These are phyloP conservation scores for Xylariaceae sp. DNA, from an alignment of 2,329 filamentous ascomycete species.

Conservation along the genomic window DNA sequence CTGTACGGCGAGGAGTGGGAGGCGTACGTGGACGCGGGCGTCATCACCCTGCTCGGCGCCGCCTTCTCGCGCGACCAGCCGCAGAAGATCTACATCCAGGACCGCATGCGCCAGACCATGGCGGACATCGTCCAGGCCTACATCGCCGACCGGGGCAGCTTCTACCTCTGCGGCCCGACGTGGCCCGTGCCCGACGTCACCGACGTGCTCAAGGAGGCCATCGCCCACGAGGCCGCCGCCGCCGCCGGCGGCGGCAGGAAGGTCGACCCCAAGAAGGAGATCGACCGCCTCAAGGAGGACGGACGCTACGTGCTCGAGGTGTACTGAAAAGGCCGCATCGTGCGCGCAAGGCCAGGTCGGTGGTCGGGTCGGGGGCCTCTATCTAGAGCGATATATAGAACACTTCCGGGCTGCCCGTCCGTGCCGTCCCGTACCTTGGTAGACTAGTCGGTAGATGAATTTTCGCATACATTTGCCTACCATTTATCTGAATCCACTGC, in stretches of 20 bases:
- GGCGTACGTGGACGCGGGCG: conserved; percentile 88
- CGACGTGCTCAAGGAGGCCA: conserved; percentile 86
- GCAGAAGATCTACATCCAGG: conserved; percentile 99
- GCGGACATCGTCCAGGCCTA: conserved; percentile 79
- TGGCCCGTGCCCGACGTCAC: conserved; percentile 99
- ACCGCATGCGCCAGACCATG: conserved; percentile 87
- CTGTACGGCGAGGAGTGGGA: conserved; percentile 99
- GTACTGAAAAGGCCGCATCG: too few relatives aligned
- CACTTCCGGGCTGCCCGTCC: too few relatives aligned
- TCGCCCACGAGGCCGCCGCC: conserved; percentile 64
- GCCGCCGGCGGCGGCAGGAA: conserved; percentile 66
- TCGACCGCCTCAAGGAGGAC: conserved; percentile 95
- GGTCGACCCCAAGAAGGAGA: conserved; percentile 80
- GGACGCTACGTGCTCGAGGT: conserved; percentile 93
- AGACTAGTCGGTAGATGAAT: too few relatives aligned
- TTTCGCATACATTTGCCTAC: too few relatives aligned
- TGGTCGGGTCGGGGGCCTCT: too few relatives aligned
- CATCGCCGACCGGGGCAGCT: conserved; percentile 77
- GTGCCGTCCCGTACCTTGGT: too few relatives aligned
- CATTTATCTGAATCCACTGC: too few relatives aligned
- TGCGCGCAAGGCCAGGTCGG: too few relatives aligned
- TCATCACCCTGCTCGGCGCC: conserved; percentile 86
- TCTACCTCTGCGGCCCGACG: conserved; percentile 96
- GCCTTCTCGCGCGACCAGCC: conserved; percentile 96
- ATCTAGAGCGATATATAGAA: too few relatives aligned